Evolutionary conservation across 345 rosid species (phyloP).

Genomic region (Carallia brachiata): DNA sequence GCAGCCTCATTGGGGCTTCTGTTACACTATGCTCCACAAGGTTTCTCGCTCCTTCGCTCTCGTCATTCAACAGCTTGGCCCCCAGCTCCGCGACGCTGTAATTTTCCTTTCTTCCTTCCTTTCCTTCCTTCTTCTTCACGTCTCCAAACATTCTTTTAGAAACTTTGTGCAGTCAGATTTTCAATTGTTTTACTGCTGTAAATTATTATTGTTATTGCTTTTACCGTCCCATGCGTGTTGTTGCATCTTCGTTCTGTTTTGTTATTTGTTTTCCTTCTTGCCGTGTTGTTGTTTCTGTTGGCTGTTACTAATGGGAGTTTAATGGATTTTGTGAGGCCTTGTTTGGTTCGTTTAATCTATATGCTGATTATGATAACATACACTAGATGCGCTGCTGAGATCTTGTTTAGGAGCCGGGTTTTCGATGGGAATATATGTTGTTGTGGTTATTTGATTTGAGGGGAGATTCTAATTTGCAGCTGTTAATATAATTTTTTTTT

Average conservation of each 20-base stretch:
- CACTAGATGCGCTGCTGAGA: neutral
- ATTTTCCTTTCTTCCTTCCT: constrained; percentile 5
- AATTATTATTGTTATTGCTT: no score
- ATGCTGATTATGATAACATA: neutral
- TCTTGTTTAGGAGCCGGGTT: neutral
- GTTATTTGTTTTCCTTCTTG: neutral
- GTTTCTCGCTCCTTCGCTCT: constrained; percentile 88
- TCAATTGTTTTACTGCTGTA: neutral
- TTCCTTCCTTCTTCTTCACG: no score
- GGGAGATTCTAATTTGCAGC: neutral
- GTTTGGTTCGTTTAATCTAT: no score
- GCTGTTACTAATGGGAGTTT: no score
- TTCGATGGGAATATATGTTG: neutral
- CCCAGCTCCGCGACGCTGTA: constrained; percentile 86
- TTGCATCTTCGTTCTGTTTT: no score
- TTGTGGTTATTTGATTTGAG: neutral
- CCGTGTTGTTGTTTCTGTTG: neutral
- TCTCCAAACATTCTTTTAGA: no score
- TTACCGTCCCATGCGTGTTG: neutral
- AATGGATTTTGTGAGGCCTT: no score
- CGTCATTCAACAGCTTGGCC: constrained; percentile 84
- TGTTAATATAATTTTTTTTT: neutral
- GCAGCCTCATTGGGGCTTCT: constrained; percentile 88
- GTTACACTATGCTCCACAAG: constrained; percentile 86
- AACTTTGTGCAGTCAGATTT: neutral